phyloP scores from a whole-genome alignment of 768 basidiomycete genomes.

The Russula sp. region DNA sequence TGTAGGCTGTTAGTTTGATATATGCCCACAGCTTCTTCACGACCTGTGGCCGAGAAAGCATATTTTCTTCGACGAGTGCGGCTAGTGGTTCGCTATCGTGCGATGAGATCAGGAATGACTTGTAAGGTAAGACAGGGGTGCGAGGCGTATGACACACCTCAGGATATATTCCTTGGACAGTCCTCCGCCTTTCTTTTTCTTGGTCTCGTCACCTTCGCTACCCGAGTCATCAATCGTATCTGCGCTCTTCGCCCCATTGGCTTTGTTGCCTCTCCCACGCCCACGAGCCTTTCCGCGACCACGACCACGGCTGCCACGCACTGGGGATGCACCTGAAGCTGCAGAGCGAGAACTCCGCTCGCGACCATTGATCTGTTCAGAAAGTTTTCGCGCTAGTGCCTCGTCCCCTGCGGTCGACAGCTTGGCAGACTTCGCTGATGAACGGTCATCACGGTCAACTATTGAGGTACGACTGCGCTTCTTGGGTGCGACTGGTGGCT shows the following conservation, averaged over 20 bases:
- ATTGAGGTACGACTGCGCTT: slow-evolving; percentile 30
- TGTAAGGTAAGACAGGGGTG: slow-evolving; percentile 19
- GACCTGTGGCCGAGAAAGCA: slow-evolving; percentile 81
- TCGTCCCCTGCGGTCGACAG: slow-evolving; percentile 35
- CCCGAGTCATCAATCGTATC: slow-evolving; percentile 38
- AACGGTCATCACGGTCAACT: slow-evolving; percentile 31
- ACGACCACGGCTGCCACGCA: slow-evolving; percentile 28
- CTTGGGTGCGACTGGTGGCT: slow-evolving; percentile 11
- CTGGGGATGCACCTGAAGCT: slow-evolving; percentile 25
- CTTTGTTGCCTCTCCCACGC: slow-evolving; percentile 24
- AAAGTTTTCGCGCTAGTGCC: slow-evolving; percentile 44
- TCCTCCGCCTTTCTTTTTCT: slow-evolving; percentile 52
- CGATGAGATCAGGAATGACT: background rate
- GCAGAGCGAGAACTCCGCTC: slow-evolving; percentile 35
- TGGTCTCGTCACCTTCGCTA: slow-evolving; percentile 42
- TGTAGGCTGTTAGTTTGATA: slow-evolving; percentile 77
- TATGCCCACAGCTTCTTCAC: slow-evolving; percentile 90
- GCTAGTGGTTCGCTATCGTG: slow-evolving; percentile 65
- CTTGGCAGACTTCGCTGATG: slow-evolving; percentile 20
- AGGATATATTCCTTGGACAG: slow-evolving; percentile 75
- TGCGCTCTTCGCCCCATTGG: slow-evolving; percentile 39
- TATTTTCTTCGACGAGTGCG: slow-evolving; percentile 60
- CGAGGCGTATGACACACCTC: slow-evolving; percentile 48
- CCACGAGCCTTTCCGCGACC: slow-evolving; percentile 27
- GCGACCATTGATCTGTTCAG: slow-evolving; percentile 44